A percentile compares a stretch with the other conserved stretches of the same genome.
Evolutionary conservation across 306 rosid genomes (phyloP).

Genomic region (Delonix regia): DNA sequence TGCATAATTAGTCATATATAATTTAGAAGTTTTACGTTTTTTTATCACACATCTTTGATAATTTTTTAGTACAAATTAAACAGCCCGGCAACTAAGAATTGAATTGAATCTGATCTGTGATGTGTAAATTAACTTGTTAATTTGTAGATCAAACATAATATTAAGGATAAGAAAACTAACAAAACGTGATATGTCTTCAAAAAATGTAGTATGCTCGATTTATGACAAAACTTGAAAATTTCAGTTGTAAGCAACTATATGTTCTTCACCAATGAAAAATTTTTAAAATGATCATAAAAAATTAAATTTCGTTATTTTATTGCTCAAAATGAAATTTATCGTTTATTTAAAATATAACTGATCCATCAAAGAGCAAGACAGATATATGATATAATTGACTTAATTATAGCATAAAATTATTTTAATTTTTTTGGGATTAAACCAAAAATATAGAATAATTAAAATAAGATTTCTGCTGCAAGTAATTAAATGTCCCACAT

Average conservation of each 20-base stretch:
- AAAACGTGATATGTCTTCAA: too few relatives aligned
- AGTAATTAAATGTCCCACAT: background rate
- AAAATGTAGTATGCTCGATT: background rate
- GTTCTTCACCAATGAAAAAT: background rate
- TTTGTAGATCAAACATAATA: background rate
- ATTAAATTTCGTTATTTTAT: too few relatives aligned
- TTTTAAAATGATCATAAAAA: too few relatives aligned
- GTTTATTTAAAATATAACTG: background rate
- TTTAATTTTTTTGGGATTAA: background rate
- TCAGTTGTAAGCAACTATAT: background rate
- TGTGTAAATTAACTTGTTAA: background rate
- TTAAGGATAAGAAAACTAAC: background rate
- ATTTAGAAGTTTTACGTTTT: background rate
- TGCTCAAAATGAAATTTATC: background rate
- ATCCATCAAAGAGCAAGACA: background rate
- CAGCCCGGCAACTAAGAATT: too few relatives aligned
- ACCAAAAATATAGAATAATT: background rate
- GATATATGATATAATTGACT: background rate
- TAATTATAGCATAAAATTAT: background rate
- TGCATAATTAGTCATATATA: background rate
- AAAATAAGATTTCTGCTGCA: background rate
- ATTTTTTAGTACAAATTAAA: too few relatives aligned
- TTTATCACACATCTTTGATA: too few relatives aligned
- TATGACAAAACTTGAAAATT: background rate
- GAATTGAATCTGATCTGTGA: too few relatives aligned